Evolutionary conservation across 2,329 filamentous ascomycete genomes (phyloP).

Genomic region (Aspergillus texensis): DNA sequence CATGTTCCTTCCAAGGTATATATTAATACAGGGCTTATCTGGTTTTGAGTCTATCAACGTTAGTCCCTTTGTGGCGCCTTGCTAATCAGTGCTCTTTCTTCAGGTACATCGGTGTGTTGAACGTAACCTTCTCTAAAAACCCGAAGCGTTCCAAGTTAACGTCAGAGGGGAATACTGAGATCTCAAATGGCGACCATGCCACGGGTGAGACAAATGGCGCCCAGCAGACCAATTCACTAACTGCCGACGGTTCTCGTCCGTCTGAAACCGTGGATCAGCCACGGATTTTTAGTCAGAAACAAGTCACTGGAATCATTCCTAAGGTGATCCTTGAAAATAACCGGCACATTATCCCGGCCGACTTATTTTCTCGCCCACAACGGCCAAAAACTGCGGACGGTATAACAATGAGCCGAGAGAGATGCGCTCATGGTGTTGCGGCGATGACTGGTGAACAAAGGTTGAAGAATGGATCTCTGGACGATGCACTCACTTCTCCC

Average conservation of each 20-base stretch:
- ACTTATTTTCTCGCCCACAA: slow-evolving; percentile 69
- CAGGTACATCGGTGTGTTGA: slow-evolving; percentile 95
- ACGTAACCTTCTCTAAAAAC: slow-evolving; percentile 90
- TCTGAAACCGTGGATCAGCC: slow-evolving; percentile 38
- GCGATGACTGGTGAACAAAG: slow-evolving; percentile 15
- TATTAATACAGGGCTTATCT: slow-evolving; percentile 42
- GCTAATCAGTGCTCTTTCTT: not conserved
- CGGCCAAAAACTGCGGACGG: slow-evolving; percentile 41
- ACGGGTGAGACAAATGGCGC: slow-evolving; percentile 10
- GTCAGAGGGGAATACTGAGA: slow-evolving; percentile 33
- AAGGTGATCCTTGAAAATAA: slow-evolving; percentile 95
- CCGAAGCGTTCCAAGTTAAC: slow-evolving; percentile 60
- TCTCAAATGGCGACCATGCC: slow-evolving; percentile 17
- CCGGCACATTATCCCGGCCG: slow-evolving; percentile 85
- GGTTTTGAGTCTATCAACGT: not conserved
- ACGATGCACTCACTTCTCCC: slow-evolving; percentile 25
- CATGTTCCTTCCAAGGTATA: slow-evolving; percentile 80
- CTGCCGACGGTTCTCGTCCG: slow-evolving; percentile 16
- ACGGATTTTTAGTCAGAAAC: slow-evolving; percentile 71
- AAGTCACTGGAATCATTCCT: slow-evolving; percentile 73
- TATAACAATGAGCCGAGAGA: slow-evolving; percentile 22
- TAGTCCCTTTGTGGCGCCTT: not conserved
- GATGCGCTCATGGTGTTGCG: slow-evolving; percentile 24
- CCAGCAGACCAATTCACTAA: slow-evolving; percentile 17
- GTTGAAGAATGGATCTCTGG: slow-evolving; percentile 15